phyloP scores from a whole-genome alignment of 495 filamentous ascomycete species.

The Coniosporium apollinis region DNA sequence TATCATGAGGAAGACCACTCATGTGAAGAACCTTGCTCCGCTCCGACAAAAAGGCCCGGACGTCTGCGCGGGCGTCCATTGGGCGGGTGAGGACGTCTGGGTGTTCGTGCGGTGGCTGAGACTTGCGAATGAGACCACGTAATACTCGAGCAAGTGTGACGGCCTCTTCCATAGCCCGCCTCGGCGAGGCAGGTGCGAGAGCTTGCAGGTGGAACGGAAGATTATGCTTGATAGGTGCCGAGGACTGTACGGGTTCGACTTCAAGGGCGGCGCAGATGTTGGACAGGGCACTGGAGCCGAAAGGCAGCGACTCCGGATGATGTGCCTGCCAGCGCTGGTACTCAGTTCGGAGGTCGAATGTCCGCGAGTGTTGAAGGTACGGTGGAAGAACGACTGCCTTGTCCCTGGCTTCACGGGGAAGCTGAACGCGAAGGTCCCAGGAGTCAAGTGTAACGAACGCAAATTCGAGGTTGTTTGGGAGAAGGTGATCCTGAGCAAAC shows the following conservation, averaged over 20 bases:
- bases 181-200: slow-evolving; percentile 86
- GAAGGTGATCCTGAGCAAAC: slow-evolving; percentile 78
- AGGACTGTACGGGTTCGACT: slow-evolving; percentile 90
- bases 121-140: slow-evolving; percentile 83
- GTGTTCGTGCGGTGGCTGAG: slow-evolving; percentile 81
- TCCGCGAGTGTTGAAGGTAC: slow-evolving; percentile 91
- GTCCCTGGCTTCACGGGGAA: slow-evolving; percentile 91
- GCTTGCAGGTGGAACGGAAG: slow-evolving; percentile 95
- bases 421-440: slow-evolving; percentile 95
- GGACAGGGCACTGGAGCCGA: slow-evolving; percentile 81
- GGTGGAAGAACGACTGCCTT: slow-evolving; percentile 94
- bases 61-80: slow-evolving; percentile 92
- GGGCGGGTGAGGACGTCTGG: slow-evolving; percentile 84
- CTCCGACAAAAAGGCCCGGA: slow-evolving; percentile 88
- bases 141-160: slow-evolving; percentile 86
- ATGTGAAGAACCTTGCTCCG: slow-evolving; percentile 96
- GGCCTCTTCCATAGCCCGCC: slow-evolving; percentile 93
- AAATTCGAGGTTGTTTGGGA: slow-evolving; percentile 75
- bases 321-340: slow-evolving; percentile 98
- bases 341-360: slow-evolving; percentile 90
- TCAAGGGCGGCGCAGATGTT: slow-evolving; percentile 97
- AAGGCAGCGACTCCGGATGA: slow-evolving; percentile 91
- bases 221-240: slow-evolving; percentile 96
- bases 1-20: slow-evolving; percentile 92
- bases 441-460: slow-evolving; percentile 96